Evolutionary conservation across 257 asterid genomes (phyloP).

Genomic region (Ajuga chamaepitys): DNA sequence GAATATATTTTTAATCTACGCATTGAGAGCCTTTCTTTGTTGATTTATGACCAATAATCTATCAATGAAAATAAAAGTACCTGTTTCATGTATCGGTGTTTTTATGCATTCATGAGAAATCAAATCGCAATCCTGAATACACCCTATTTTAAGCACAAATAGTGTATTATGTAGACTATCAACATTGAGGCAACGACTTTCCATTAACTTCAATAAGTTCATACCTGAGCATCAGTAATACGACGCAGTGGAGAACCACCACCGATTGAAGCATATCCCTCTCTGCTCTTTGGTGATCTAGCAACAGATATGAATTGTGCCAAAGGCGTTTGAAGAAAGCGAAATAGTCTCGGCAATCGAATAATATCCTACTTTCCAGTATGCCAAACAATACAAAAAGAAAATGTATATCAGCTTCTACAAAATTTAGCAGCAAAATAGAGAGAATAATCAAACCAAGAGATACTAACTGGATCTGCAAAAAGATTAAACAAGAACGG

Average conservation of each 20-base stretch:
- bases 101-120: conserved; percentile 2
- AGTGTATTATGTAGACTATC: not conserved
- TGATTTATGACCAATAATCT: not conserved
- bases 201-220: conserved; percentile 8
- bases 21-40: not conserved
- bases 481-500: conserved; percentile 95
- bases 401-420: conserved; percentile 6
- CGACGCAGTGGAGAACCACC: conserved; percentile 99
- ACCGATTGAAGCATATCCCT: conserved; percentile 98
- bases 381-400: conserved; percentile 12
- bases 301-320: conserved; percentile 91
- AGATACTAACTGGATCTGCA: conserved; percentile 86
- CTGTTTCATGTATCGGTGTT: conserved; percentile 7
- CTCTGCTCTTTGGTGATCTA: conserved; percentile 96
- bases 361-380: conserved; percentile 72
- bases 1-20: not conserved
- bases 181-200: conserved; percentile 4
- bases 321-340: conserved; percentile 92
- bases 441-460: conserved; percentile 10
- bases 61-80: not conserved
- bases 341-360: conserved; percentile 88
- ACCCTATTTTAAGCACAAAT: conserved; percentile 12
- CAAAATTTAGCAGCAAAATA: conserved; percentile 7
- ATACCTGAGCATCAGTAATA: conserved; percentile 93
- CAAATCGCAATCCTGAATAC: conserved; percentile 3